Evolutionary conservation across 108 stramenopile genomes (phyloP), one percentile per base, ranked within the genome.

Genomic region (Chaetoceros tenuissimus): DNA sequence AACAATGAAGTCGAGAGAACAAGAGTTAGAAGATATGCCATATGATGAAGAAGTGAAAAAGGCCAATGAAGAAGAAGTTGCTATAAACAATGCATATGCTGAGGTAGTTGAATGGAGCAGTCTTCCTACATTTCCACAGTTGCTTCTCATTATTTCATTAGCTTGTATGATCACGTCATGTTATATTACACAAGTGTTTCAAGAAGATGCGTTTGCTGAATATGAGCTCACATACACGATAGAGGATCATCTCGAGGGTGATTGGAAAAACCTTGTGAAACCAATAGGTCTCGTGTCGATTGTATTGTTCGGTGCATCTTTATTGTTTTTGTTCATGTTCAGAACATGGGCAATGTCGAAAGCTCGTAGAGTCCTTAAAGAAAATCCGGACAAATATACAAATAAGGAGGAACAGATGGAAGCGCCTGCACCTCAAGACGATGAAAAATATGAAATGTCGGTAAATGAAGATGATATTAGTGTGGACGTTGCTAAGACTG

Each of bases 131-230:
- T 49, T 49, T 22, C 5, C 48, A 17, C 48, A 19, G n/a, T 17
- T 49, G 3, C 7, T 49, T 5, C 5, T 49, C 3, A 7, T 49
- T 19, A 5, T 49, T 7, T 19, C 48, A 7, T 19, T 49, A n/a
- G 48, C 48, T 5, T 49, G 48, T n/a, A 49, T 51, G 51, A 72
- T 67, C 30, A 47, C 64, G 29, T 67, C 65, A 26, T 78, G 77
- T 40, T 78, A 74, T 51, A 62, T 77, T 59, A 73, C 74, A 29
- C 77, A 78, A 56, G 52, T 78, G 46, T 78, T 78, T 53, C 26
- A 60, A n/a, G 47, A 55, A 10, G 23, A 51, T 2, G 71, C 73
- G 28, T 78, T 78, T 40, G 77, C 63, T 23, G 62, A 68, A 3
- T 71, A 78, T 60, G 43, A 56, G 29, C 53, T 78, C 31, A 78